Evolutionary conservation across 2,329 filamentous ascomycete species (phyloP).

Genomic region (Cladobotryum protrusum): DNA sequence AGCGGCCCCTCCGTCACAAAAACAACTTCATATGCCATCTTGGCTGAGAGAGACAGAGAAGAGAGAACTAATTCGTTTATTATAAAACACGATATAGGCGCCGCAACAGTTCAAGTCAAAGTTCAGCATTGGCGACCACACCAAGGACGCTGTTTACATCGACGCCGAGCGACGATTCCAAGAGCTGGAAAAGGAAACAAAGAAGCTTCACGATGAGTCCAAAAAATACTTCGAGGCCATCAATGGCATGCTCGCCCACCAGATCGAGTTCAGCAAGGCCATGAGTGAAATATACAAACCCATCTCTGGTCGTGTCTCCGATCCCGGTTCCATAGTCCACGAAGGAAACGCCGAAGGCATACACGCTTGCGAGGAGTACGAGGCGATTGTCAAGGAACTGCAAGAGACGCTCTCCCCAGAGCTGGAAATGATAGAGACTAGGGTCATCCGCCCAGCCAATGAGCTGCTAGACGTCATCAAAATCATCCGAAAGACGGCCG

Average conservation of each 20-base stretch:
- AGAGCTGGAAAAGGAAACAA: conserved; percentile 92
- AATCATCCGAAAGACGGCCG: conserved; percentile 78
- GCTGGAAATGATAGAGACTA: conserved; percentile 92
- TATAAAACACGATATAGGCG: conserved; percentile 45
- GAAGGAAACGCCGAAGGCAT: conserved; percentile 93
- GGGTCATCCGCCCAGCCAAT: conserved; percentile 86
- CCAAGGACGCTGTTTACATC: conserved; percentile 89
- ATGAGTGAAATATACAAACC: conserved; percentile 97
- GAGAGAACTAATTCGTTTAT: neutral
- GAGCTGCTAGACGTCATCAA: conserved; percentile 95
- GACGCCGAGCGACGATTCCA: conserved; percentile 91
- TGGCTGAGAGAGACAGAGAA: neutral
- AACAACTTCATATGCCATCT: neutral
- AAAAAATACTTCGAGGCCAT: conserved; percentile 97
- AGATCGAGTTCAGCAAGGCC: conserved; percentile 96
- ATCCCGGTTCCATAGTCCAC: conserved; percentile 73
- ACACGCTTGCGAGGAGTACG: conserved; percentile 92
- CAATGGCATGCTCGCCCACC: conserved; percentile 94
- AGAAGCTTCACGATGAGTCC: conserved; percentile 93
- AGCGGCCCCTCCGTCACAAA: conserved; percentile 11
- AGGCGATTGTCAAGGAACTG: conserved; percentile 81
- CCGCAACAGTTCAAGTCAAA: conserved; percentile 86
- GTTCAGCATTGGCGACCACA: conserved; percentile 94
- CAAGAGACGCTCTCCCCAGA: conserved; percentile 85
- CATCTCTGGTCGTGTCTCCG: conserved; percentile 91